Conservation (phyloP, 768 basidiomycete species). For the Plicaturopsis crispa region DNA sequence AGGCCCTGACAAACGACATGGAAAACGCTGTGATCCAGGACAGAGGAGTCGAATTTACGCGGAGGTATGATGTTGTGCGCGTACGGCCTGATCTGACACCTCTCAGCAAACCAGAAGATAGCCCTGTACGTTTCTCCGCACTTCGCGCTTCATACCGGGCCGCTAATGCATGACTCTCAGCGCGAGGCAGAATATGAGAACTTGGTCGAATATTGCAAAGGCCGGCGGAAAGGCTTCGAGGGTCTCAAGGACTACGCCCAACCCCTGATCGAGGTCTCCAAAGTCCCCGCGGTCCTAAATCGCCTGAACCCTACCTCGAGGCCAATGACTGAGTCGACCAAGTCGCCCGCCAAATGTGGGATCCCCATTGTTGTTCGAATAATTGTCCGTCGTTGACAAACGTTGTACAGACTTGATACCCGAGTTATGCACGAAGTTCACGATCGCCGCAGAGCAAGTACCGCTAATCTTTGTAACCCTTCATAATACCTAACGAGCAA, state of each 20-base stretch:
- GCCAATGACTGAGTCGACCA: slow-evolving; percentile 27
- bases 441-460: slow-evolving; percentile 62
- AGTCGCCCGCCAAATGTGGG: slow-evolving; percentile 54
- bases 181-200: slow-evolving; percentile 53
- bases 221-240: slow-evolving; percentile 52
- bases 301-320: slow-evolving; percentile 49
- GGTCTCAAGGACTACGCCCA: slow-evolving; percentile 56
- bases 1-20: slow-evolving; percentile 36
- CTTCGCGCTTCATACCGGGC: slow-evolving; percentile 2
- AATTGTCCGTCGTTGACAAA: slow-evolving; percentile 1
- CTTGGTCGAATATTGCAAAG: slow-evolving; percentile 61
- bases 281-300: slow-evolving; percentile 43
- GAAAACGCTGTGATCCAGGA: slow-evolving; percentile 70
- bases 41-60: slow-evolving; percentile 66
- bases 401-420: slow-evolving; percentile 64
- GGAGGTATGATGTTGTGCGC: slow-evolving; percentile 51
- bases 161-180: slow-evolving; percentile 26
- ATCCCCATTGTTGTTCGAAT: slow-evolving; percentile 5
- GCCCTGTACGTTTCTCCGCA: slow-evolving; percentile 51
- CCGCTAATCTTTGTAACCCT: neutral
- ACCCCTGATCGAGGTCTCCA: slow-evolving; percentile 63
- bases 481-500: slow-evolving; percentile 1
- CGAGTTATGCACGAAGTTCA: slow-evolving; percentile 69
- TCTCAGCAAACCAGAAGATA: slow-evolving; percentile 59
- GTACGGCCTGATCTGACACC: slow-evolving; percentile 67